These are phyloP conservation scores for Amaranthus palmeri DNA, from an alignment of 148 eudicot genomes.

Conservation along the genomic window DNA sequence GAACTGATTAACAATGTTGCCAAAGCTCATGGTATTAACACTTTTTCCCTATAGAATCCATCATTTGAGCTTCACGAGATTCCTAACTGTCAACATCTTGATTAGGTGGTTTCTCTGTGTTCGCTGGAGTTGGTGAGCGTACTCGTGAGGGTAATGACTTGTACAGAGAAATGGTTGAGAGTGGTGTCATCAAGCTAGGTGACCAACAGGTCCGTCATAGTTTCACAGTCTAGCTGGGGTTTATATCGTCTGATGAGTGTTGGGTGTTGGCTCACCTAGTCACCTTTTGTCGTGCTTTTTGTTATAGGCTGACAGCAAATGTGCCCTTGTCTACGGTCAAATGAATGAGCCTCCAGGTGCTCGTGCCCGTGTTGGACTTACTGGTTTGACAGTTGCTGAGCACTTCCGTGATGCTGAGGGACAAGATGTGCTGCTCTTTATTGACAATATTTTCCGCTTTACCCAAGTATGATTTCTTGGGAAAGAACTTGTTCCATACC, in stretches of 20 bases:
- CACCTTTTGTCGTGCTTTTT: background rate
- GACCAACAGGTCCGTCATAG: constrained; percentile 64
- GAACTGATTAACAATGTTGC: constrained; percentile 84
- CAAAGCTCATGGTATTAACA: constrained; percentile 73
- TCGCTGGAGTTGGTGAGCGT: constrained; percentile 85
- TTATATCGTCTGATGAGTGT: background rate
- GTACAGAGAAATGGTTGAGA: constrained; percentile 96
- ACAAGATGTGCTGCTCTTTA: constrained; percentile 94
- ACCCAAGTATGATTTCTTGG: constrained; percentile 55
- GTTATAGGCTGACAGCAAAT: constrained; percentile 75
- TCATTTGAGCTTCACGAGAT: background rate
- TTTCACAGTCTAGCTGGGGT: background rate
- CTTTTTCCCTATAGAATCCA: background rate
- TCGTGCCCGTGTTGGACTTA: constrained; percentile 98
- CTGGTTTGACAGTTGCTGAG: constrained; percentile 90
- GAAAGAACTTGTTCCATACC: background rate
- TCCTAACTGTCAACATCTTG: background rate
- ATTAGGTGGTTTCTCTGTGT: constrained; percentile 71
- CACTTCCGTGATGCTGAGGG: constrained; percentile 97
- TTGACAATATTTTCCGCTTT: constrained; percentile 96
- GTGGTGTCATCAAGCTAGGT: constrained; percentile 99
- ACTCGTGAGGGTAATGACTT: constrained; percentile 97
- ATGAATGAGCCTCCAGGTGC: constrained; percentile 99
- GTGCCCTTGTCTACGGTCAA: constrained; percentile 97
- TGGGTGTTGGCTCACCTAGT: background rate